Base-by-base conservation (phyloP, 2,329 filamentous ascomycete species). In the Fusarium tjaetaba region DNA sequence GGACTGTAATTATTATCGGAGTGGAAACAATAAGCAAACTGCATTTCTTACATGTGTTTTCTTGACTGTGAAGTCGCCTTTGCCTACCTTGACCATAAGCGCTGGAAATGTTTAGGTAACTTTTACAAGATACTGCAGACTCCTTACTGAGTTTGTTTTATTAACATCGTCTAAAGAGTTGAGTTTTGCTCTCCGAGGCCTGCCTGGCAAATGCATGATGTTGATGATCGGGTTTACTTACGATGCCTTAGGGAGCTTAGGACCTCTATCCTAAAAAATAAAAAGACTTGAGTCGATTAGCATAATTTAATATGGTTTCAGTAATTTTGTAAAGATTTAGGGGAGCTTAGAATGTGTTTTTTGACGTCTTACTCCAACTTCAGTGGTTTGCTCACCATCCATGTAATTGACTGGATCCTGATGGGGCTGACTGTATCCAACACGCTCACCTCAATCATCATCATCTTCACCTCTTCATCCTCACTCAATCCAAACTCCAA, bases 341-440 rank as follows among this genome's bases (percentile, higher is more conserved):
- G 8, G 3, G 20, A 22, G 18, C 43, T 28, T 7, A 28, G 24
- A 46, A 28, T 3, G 14, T 14, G 13, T 22, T 22, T 28, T 45
- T 7, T 24, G n/a, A 18, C n/a, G 7, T 43, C 5, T 43, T 18
- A 4, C 41, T 42, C 42, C 15, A 18, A 24, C 4, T n/a, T 24
- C 15, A 43, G n/a, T 18, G 36, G 36, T 38, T 20, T 38, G 36
- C 36, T 38, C 10, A 38, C 36, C 38, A 39, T 45, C 13, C 13
- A 53, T 38, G 32, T 10, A 22, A 9, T 15, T 51, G 48, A 39
- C 34, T 28, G 24, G 24, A 30, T 41, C 51, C 51, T 55, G 42
- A 39, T 48, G 63, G 53, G 46, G 46, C 64, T 67, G 28, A 67
- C 64, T 66, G 43, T 41, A 68, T 30, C 39, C 51, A 36, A 20